Conservation (phyloP, 208 protist genomes). For the Eutreptiella sp. region DNA sequence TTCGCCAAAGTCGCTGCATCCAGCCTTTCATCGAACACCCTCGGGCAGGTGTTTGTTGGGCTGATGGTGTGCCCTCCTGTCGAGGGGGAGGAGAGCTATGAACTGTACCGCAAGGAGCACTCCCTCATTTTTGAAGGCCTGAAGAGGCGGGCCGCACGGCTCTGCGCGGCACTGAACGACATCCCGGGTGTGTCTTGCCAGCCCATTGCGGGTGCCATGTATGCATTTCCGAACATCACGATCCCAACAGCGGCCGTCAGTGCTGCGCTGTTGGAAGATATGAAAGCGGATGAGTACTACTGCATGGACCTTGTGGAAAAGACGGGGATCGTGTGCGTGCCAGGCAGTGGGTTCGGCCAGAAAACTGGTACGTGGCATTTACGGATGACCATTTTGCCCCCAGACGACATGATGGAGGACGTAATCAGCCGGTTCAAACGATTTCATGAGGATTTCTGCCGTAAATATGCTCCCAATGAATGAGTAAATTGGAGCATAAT, state of each 20-base stretch:
- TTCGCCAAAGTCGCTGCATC: constrained; percentile 93
- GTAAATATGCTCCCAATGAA: no score
- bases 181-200: constrained; percentile 87
- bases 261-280: constrained; percentile 47
- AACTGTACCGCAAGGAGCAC: constrained; percentile 68
- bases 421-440: constrained; percentile 56
- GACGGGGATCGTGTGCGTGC: constrained; percentile 89
- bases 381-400: constrained; percentile 97
- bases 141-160: constrained; percentile 50
- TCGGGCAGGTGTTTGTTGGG: constrained; percentile 84
- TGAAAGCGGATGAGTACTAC: constrained; percentile 79
- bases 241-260: constrained; percentile 74
- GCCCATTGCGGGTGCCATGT: constrained; percentile 91
- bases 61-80: constrained; percentile 91
- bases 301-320: constrained; percentile 87
- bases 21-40: constrained; percentile 91
- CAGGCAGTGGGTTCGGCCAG: constrained; percentile 92
- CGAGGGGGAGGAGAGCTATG: constrained; percentile 78
- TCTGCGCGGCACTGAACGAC: constrained; percentile 75
- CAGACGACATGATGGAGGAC: constrained; percentile 86
- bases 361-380: constrained; percentile 93
- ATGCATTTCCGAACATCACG: constrained; percentile 91
- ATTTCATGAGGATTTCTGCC: no score
- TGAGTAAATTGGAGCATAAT: no score
- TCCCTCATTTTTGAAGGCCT: constrained; percentile 62